Base-by-base conservation (phyloP, 1,284 basidiomycete species). In the Volvariella volvacea region DNA sequence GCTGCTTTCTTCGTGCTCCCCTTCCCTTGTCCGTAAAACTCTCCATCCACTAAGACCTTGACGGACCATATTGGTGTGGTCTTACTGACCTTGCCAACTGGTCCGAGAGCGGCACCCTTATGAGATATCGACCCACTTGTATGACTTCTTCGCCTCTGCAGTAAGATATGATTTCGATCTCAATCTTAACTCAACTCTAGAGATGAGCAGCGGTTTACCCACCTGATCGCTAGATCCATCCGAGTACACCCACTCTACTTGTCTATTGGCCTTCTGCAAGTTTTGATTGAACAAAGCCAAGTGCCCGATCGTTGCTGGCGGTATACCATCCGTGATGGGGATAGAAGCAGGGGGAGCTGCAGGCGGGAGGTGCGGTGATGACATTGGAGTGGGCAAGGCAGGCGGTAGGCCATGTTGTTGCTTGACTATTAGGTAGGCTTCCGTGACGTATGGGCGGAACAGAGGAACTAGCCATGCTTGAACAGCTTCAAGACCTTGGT, bases 1-100 rank as follows among this genome's bases (percentile, higher is more conserved):
- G 85, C 86, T 2, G 74, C 73, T 58, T 83, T 86, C 73, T 88
- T 88, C 39, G 83, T 86, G 51, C 70, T 76, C 6, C 83, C 85
- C 44, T 64, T 69, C 1, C 85, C 86, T 12, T 56, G 57, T 2
- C 84, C 84, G 60, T 73, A 69, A 41, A 70, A 64, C 47, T 75
- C 64, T 1, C 74, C 75, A 42, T 80, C 71, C 42, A 88, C 73
- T 43, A 78, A 62, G 39, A 80, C 80, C 46, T 65, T 73, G 39
- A 77, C 84, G 45, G 63, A 67, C 86, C 85, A 88, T 48, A 85
- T 73, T 4, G 86, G 83, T 16, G 84, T 88, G 15, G 76, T 73
- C 56, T 69, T 74, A 28, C 70, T 75, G n/a, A 61, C 63, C 33
- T 53, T 55, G 16, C 57, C 48, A 34, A 56, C 47, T 6, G 2